These are phyloP conservation scores for Rubus idaeus DNA, from an alignment of 306 rosid genomes.

Conservation along the genomic window DNA sequence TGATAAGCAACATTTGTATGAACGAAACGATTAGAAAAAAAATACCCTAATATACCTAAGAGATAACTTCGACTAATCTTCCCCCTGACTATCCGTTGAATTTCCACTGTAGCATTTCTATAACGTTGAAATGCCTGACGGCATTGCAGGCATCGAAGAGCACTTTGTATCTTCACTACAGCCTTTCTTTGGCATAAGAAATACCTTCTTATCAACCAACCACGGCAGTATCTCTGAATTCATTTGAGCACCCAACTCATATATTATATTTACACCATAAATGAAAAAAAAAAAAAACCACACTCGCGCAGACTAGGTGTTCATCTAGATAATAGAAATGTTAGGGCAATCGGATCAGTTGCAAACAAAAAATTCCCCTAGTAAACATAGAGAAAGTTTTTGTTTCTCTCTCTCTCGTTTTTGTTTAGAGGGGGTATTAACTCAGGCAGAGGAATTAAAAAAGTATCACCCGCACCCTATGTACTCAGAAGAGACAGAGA, in stretches of 20 bases:
- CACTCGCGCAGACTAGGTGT: neutral
- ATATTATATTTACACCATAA: neutral
- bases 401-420: neutral
- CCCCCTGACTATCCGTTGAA: slow-evolving; percentile 73
- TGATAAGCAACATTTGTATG: neutral
- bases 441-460: neutral
- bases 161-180: slow-evolving; percentile 58
- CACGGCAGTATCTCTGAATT: slow-evolving; percentile 65
- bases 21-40: neutral
- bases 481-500: neutral
- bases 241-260: slow-evolving; percentile 18
- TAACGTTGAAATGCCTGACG: slow-evolving; percentile 41
- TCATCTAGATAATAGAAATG: slow-evolving; percentile 16
- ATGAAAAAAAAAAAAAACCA: neutral
- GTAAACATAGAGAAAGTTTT: neutral
- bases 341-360: neutral
- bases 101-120: slow-evolving; percentile 56
- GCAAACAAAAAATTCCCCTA: slow-evolving; percentile 8
- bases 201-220: slow-evolving; percentile 58
- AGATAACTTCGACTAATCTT: slow-evolving; percentile 54
- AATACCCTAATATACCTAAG: slow-evolving; percentile 46
- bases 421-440: neutral
- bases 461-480: neutral
- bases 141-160: slow-evolving; percentile 43
- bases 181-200: slow-evolving; percentile 52